Percentiles rank a stretch among this genome's conserved stretches.
phyloP scores from a whole-genome alignment of 441 rosid genomes.

The Aleurites moluccanus region DNA sequence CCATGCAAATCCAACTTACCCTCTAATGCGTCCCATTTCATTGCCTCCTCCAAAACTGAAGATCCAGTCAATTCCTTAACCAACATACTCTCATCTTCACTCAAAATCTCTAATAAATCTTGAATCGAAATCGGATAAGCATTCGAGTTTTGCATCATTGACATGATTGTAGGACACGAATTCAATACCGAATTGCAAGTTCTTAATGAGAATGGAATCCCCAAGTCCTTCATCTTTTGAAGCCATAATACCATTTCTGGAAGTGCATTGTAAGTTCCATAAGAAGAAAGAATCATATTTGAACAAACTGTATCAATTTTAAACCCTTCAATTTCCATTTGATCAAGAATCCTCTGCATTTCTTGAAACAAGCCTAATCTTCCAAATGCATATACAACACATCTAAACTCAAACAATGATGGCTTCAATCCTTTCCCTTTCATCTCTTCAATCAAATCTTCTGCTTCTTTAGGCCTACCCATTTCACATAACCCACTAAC shows the following conservation, averaged over 20 bases:
- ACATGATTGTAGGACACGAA: slow-evolving; percentile 54
- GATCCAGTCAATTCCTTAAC: slow-evolving; percentile 51
- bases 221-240: slow-evolving; percentile 45
- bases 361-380: slow-evolving; percentile 63
- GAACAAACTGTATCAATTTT: slow-evolving; percentile 60
- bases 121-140: slow-evolving; percentile 42
- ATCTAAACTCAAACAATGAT: slow-evolving; percentile 51
- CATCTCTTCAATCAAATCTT: slow-evolving; percentile 52
- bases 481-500: slow-evolving; percentile 65
- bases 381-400: slow-evolving; percentile 61
- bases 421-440: slow-evolving; percentile 44
- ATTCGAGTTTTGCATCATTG: slow-evolving; percentile 35
- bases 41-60: slow-evolving; percentile 50
- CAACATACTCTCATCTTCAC: slow-evolving; percentile 46
- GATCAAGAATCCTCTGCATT: slow-evolving; percentile 48
- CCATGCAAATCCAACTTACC: slow-evolving; percentile 85
- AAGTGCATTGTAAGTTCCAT: slow-evolving; percentile 60
- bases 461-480: slow-evolving; percentile 68
- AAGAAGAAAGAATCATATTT: slow-evolving; percentile 80
- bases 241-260: slow-evolving; percentile 63
- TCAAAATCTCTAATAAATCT: slow-evolving; percentile 44
- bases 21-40: slow-evolving; percentile 53
- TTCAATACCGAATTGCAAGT: slow-evolving; percentile 76
- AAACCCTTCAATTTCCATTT: slow-evolving; percentile 53
- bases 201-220: slow-evolving; percentile 54